Evolutionary conservation across 2,329 filamentous ascomycete genomes (phyloP), one percentile per base, ranked within the genome.

Genomic region (Leptographium flavum): DNA sequence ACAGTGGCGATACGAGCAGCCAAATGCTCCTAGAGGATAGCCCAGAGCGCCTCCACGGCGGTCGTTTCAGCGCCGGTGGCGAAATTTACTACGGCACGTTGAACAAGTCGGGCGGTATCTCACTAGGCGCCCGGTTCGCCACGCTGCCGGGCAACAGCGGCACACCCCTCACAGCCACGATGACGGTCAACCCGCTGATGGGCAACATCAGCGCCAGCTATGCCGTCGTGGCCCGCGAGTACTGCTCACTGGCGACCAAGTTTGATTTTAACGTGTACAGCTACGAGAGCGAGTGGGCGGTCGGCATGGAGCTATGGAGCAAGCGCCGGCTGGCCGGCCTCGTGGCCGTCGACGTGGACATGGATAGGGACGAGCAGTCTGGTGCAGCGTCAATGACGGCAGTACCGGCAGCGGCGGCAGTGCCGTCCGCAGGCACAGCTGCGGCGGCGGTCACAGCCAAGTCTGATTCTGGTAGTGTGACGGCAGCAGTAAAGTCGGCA

Each of bases 181-280:
- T 96, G 55, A 96, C 90, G 8, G 63, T 95, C 41, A 96, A 94
- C 54, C 92, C 92, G 4, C 69, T 98, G 41, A 95, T 95, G 77
- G 92, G 92, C 17, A 94, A 86, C 57, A 72, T 98, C 48, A 88
- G 83, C 47, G 86, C 87, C 31, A 94, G 80, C 15, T 98, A 98
- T 60, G 85, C 92, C 0, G 85, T 96, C 40, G 83, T 86, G 56
- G 90, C 90, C 2, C 87, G 87, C 3, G 76, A 76, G 30, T 79
- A 87, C 55, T 76, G 94, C 53, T 84, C 87, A 11, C 73, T 98
- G 42, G 92, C 87, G 51, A 93, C 87, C 21, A 79, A 83, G 42
- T 90, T 96, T 65, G 87, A 93, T 58, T 98, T 98, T 65, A 98
- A 98, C 57, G 83, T 95, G 42, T 96, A 95, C 64, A 94, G 87